These are phyloP conservation scores for Candida gigantensis DNA, from an alignment of 1,139 yeast species.

Conservation along the genomic window DNA sequence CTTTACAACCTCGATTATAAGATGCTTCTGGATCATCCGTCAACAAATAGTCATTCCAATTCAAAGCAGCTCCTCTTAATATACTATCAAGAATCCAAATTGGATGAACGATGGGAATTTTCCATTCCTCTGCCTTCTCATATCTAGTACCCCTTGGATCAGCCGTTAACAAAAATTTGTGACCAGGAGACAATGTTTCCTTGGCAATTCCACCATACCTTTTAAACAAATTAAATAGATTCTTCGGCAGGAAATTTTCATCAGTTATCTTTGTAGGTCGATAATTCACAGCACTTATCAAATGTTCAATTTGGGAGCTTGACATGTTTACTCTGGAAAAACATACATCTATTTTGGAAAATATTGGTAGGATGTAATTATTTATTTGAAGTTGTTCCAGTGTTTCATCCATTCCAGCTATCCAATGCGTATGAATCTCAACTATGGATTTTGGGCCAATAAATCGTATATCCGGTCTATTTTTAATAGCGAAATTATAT, in stretches of 20 bases:
- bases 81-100: slow-evolving; percentile 70
- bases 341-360: slow-evolving; percentile 51
- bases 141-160: slow-evolving; percentile 61
- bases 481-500: slow-evolving; percentile 60
- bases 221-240: slow-evolving; percentile 36
- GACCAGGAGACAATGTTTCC: slow-evolving; percentile 56
- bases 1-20: slow-evolving; percentile 49
- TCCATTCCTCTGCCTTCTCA: slow-evolving; percentile 66
- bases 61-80: slow-evolving; percentile 60
- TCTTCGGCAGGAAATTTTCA: slow-evolving; percentile 28
- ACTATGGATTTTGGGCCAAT: slow-evolving; percentile 49
- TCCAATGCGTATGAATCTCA: slow-evolving; percentile 53
- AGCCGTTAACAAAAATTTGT: slow-evolving; percentile 54
- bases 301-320: slow-evolving; percentile 10
- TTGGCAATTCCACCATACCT: slow-evolving; percentile 61
- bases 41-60: slow-evolving; percentile 44
- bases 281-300: slow-evolving; percentile 9
- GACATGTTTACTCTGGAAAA: slow-evolving; percentile 47
- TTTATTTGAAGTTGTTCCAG: slow-evolving; percentile 20
- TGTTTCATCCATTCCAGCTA: slow-evolving; percentile 43
- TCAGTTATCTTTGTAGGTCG: slow-evolving; percentile 8
- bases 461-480: slow-evolving; percentile 61
- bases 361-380: slow-evolving; percentile 39
- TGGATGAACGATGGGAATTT: slow-evolving; percentile 70
- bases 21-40: slow-evolving; percentile 24